Evolutionary conservation across 768 basidiomycete genomes (phyloP), one percentile per base, ranked within the genome.

Genomic region (Termitomyces sp.): DNA sequence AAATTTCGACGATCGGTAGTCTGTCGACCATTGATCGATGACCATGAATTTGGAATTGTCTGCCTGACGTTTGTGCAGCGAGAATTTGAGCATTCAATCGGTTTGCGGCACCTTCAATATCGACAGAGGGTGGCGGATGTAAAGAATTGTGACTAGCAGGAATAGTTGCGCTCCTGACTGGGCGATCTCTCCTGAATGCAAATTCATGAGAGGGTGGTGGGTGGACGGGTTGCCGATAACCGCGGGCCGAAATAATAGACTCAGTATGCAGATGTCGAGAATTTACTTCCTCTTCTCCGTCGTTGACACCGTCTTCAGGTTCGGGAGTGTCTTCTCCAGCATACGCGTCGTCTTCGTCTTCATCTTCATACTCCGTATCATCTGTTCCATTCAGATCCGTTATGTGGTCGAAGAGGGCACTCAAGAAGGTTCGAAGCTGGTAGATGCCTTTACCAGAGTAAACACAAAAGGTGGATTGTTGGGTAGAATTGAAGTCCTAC

Each of bases 371-470:
- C 62, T 88, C 85, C 1, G 82, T 85, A 62, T 84, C 84, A 64
- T 85, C 87, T 46, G 80, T 87, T 28, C 81, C 83, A 62, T 82
- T 85, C 77, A 81, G 77, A 64, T 90, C 89, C 2, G 83, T 87
- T 64, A 91, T 86, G 60, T 83, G 83, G 63, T 86, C 86, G 68
- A 87, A 90, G 15, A 89, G 70, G 58, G 88, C 87, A 6, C 82
- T 87, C 48, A 99, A 75, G 70, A 86, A 94, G 18, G 83, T 75
- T 33, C 96, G 82, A 20, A 99, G 80, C 49, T 93, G 86, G 12
- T 81, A 75, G 2, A 99, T 91, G 7, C 96, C 95, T 62, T 87
- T 86, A 22, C 94, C 92, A 12, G 96, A 98, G 75, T 92, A 99
- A 16, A 99, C 97, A 72, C 97, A 98, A 69, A 98, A 99, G 4